Percentiles rank a stretch among this genome's conserved stretches.
Conservation (phyloP, 768 basidiomycete species). For the Collybia mongolica region DNA sequence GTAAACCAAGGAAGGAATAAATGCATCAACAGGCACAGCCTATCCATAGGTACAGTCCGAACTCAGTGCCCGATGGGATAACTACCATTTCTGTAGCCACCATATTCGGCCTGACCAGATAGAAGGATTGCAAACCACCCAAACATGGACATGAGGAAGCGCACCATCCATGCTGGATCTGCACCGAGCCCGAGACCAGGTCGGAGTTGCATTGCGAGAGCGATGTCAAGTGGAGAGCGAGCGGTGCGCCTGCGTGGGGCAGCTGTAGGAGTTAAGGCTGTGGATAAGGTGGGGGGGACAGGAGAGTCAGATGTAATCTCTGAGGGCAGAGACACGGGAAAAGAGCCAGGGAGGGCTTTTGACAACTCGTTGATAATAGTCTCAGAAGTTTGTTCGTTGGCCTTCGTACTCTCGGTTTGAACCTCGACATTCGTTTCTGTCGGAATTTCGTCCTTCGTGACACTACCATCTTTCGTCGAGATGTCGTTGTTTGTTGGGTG, state of each 20-base stretch:
- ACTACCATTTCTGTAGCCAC: slow-evolving; percentile 6
- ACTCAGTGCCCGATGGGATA: no score
- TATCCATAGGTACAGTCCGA: no score
- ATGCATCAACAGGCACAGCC: no score
- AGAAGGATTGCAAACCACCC: slow-evolving; percentile 72
- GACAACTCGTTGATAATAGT: neutral
- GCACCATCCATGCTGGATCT: slow-evolving; percentile 77
- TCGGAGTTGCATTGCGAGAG: slow-evolving; percentile 75
- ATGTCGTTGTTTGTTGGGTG: neutral
- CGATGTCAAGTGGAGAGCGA: slow-evolving; percentile 58
- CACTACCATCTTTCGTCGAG: neutral
- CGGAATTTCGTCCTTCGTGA: neutral
- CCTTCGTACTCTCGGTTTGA: neutral
- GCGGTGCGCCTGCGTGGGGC: slow-evolving; percentile 16
- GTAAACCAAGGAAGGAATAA: no score
- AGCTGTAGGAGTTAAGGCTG: neutral
- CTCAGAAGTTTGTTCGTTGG: neutral
- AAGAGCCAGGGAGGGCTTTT: slow-evolving; percentile 15
- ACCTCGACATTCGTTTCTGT: neutral
- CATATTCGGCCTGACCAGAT: slow-evolving; percentile 29
- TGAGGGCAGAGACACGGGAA: slow-evolving; percentile 7
- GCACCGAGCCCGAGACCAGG: slow-evolving; percentile 70
- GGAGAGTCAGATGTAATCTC: slow-evolving; percentile 7
- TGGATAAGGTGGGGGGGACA: neutral
- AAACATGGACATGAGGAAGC: slow-evolving; percentile 78